Conservation (phyloP, 192 early-diverging fungal species). For the Podila minutissima region DNA sequence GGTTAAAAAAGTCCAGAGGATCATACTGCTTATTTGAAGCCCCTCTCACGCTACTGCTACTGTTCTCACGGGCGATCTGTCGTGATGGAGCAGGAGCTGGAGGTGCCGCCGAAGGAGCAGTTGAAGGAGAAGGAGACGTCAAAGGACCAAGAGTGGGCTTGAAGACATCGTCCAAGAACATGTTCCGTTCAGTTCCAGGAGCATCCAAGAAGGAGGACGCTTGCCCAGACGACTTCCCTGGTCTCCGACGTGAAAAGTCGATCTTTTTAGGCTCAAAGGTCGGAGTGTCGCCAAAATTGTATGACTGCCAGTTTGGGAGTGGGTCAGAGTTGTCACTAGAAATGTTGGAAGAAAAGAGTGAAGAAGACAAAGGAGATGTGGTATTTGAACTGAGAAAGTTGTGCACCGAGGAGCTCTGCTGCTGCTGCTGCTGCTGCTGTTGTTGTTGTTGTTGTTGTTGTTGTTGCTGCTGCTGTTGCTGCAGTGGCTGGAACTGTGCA, state of each 20-base stretch:
- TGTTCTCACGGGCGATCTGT: constrained; percentile 3
- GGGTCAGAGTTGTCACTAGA: too few relatives aligned
- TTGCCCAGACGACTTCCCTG: not conserved
- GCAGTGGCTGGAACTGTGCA: not conserved
- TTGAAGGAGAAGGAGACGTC: not conserved
- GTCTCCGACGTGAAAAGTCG: too few relatives aligned
- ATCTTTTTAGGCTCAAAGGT: too few relatives aligned
- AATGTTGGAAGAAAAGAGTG: too few relatives aligned
- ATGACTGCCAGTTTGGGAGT: too few relatives aligned
- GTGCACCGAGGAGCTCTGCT: not conserved
- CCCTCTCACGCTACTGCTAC: not conserved
- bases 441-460: not conserved
- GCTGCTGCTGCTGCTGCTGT: not conserved
- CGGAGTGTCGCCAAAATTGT: too few relatives aligned
- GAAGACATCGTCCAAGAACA: constrained; percentile 38
- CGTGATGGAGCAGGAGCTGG: not conserved
- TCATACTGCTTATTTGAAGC: constrained; percentile 6
- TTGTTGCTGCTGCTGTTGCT: not conserved
- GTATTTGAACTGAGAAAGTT: too few relatives aligned
- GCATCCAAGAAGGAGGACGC: not conserved
- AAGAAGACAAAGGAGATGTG: too few relatives aligned
- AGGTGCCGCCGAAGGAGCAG: not conserved
- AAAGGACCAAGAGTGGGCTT: constrained; percentile 17
- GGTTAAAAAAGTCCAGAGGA: constrained; percentile 32
- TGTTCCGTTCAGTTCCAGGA: not conserved